Conservation (phyloP, 768 basidiomycete genomes). For the Leccinum subtestaceum region DNA sequence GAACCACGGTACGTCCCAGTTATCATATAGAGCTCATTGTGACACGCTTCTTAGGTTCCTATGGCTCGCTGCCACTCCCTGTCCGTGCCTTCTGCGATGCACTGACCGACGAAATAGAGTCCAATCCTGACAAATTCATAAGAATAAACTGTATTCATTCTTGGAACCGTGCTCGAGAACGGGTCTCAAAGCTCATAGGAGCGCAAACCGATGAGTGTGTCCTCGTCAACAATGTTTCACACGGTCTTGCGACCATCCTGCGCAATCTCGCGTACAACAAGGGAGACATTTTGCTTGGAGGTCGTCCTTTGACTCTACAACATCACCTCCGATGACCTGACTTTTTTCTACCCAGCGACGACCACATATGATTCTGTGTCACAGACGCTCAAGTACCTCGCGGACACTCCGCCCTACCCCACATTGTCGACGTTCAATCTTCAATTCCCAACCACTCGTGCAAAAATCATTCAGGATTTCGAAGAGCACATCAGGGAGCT, state of each 20-base stretch:
- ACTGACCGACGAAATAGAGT: conserved; percentile 44
- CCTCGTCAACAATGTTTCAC: conserved; percentile 34
- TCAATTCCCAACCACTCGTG: conserved; percentile 55
- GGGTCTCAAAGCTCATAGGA: conserved; percentile 49
- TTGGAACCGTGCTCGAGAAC: conserved; percentile 40
- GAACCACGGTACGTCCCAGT: conserved; percentile 52
- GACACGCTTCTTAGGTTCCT: conserved; percentile 45
- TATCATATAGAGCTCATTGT: neutral
- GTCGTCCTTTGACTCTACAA: conserved; percentile 20
- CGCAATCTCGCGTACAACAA: conserved; percentile 51
- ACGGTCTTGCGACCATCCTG: conserved; percentile 58
- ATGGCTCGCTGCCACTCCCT: conserved; percentile 53
- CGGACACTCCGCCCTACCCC: conserved; percentile 56
- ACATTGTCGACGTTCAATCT: conserved; percentile 47
- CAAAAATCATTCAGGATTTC: conserved; percentile 52
- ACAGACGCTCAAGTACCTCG: conserved; percentile 50
- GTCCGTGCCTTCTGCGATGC: conserved; percentile 46
- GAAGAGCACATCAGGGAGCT: conserved; percentile 35
- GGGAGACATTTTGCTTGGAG: conserved; percentile 61
- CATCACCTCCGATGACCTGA: neutral
- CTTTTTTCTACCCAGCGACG: conserved; percentile 36
- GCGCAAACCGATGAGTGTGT: conserved; percentile 59
- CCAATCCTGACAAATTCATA: conserved; percentile 57
- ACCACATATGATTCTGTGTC: conserved; percentile 58
- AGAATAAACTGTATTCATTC: conserved; percentile 35